Conservation (phyloP, 2,329 filamentous ascomycete genomes). For the Diaporthe citriasiana region DNA sequence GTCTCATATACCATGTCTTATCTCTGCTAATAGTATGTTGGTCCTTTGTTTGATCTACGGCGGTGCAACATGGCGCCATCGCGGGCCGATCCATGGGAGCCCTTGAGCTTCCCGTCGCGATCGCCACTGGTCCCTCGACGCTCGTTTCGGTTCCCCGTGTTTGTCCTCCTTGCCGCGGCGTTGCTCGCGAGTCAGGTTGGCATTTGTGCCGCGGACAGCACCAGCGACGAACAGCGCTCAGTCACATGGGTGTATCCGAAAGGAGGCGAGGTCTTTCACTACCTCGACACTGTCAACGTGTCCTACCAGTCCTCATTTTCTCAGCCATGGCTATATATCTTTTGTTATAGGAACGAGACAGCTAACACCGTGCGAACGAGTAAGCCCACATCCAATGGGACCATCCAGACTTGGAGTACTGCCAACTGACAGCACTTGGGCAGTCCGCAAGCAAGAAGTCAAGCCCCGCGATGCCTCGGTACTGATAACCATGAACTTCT, state of each 20-base stretch:
- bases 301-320: slow-evolving; percentile 25
- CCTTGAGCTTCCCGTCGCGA: slow-evolving; percentile 11
- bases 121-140: background rate
- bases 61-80: slow-evolving; percentile 23
- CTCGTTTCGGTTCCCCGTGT: background rate
- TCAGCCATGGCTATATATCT: slow-evolving; percentile 20
- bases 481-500: slow-evolving; percentile 15
- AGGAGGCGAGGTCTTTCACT: slow-evolving; percentile 31
- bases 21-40: slow-evolving; percentile 23
- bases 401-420: background rate
- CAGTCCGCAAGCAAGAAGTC: slow-evolving; percentile 27
- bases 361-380: slow-evolving; percentile 10
- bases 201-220: slow-evolving; percentile 1
- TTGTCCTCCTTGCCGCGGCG: background rate
- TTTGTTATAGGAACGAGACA: slow-evolving; percentile 14
- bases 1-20: background rate
- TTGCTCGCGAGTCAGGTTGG: background rate
- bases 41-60: background rate
- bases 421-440: slow-evolving; percentile 10
- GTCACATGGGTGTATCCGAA: slow-evolving; percentile 23
- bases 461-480: slow-evolving; percentile 13
- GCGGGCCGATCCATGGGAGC: slow-evolving; percentile 25
- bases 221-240: background rate
- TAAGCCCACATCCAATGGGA: background rate
- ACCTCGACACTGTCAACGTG: slow-evolving; percentile 33